These are phyloP conservation scores for Flaveria bidentis DNA, from an alignment of 129 eudicot genomes.

Conservation along the genomic window DNA sequence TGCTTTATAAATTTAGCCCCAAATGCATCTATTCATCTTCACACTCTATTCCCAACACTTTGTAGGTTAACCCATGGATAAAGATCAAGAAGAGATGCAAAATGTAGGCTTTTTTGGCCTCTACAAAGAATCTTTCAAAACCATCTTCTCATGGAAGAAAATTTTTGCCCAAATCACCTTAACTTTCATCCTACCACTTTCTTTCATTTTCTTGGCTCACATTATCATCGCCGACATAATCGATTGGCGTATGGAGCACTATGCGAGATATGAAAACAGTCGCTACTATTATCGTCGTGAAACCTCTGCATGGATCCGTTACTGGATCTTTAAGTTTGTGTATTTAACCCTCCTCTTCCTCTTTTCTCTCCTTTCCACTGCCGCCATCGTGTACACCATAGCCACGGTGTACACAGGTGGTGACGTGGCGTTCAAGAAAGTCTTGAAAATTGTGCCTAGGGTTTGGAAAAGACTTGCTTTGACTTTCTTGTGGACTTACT, in stretches of 20 bases:
- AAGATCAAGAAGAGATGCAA: constrained; percentile 43
- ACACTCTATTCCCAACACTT: background rate
- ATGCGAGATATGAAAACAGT: background rate
- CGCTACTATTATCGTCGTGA: background rate
- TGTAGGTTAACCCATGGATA: constrained; percentile 31
- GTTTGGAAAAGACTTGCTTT: constrained; percentile 46
- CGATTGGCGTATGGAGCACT: constrained; percentile 10
- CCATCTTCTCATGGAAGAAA: constrained; percentile 38
- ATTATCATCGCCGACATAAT: constrained; percentile 14
- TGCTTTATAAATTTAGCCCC: constrained; percentile 28
- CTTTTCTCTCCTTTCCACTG: constrained; percentile 46
- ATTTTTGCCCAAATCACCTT: constrained; percentile 40
- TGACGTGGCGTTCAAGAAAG: constrained; percentile 39
- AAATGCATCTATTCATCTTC: constrained; percentile 6
- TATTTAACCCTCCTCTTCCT: constrained; percentile 39
- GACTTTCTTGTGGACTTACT: constrained; percentile 45
- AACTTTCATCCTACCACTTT: constrained; percentile 46
- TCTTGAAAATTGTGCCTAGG: constrained; percentile 36
- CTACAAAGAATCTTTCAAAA: constrained; percentile 39
- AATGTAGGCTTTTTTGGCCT: constrained; percentile 43
- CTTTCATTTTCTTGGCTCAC: constrained; percentile 40
- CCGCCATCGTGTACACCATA: constrained; percentile 44
- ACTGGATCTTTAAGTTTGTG: constrained; percentile 34
- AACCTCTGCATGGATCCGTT: constrained; percentile 28
- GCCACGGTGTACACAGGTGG: constrained; percentile 35